Evolutionary conservation across 805 yeast species (phyloP).

Genomic region (Diddensiella transvaalensis): DNA sequence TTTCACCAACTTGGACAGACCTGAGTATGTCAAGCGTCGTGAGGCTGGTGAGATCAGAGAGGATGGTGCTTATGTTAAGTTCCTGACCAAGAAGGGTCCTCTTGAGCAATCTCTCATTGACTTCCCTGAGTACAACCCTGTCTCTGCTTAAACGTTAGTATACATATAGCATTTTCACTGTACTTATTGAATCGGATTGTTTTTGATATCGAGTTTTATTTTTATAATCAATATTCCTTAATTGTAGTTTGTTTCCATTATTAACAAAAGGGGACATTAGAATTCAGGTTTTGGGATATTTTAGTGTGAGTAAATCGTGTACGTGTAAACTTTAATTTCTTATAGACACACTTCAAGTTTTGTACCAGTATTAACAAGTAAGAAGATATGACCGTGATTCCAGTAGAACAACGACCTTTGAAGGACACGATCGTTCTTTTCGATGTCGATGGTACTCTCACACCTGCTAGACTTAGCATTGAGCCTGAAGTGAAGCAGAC

Average conservation of each 20-base stretch:
- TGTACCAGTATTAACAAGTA: no score
- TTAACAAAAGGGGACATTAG: background rate
- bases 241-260: background rate
- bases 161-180: background rate
- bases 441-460: slow-evolving; percentile 97
- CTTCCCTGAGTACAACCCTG: slow-evolving; percentile 73
- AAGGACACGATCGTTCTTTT: slow-evolving; percentile 79
- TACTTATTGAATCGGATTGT: background rate
- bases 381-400: slow-evolving; percentile 45
- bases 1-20: slow-evolving; percentile 99
- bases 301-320: no score
- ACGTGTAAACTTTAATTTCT: no score
- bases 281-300: background rate
- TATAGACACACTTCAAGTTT: no score
- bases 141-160: slow-evolving; percentile 35
- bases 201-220: background rate
- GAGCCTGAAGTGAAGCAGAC: slow-evolving; percentile 67
- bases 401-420: slow-evolving; percentile 68
- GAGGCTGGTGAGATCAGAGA: slow-evolving; percentile 98
- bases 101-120: slow-evolving; percentile 85
- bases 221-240: background rate
- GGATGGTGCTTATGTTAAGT: slow-evolving; percentile 99
- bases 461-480: slow-evolving; percentile 84
- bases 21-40: slow-evolving; percentile 89
- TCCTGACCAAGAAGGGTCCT: slow-evolving; percentile 95